These are phyloP conservation scores for Scenedesmus sp. DNA, from an alignment of 163 green algal genomes.

Conservation along the genomic window DNA sequence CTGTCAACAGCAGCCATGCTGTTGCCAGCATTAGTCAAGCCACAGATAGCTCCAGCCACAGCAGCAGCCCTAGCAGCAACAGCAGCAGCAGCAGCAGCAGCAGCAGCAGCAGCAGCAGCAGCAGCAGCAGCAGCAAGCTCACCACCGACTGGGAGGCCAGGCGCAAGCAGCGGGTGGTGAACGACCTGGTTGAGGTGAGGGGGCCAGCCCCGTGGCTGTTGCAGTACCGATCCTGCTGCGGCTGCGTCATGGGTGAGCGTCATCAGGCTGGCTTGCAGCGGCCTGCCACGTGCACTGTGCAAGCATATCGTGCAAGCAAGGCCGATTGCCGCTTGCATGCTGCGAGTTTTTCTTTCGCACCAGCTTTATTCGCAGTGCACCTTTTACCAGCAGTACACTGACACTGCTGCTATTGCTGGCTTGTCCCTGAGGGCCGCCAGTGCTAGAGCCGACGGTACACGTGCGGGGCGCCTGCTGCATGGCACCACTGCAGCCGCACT, in stretches of 20 bases:
- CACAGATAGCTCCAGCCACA: not conserved
- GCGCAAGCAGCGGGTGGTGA: slow-evolving; percentile 30
- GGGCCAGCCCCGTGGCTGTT: too few species aligned
- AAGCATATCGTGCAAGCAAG: not conserved
- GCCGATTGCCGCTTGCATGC: too few species aligned
- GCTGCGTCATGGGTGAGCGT: not conserved
- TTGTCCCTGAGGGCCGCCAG: too few species aligned
- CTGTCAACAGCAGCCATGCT: not conserved
- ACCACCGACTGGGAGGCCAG: slow-evolving; percentile 44
- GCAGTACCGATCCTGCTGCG: not conserved
- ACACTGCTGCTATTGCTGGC: too few species aligned
- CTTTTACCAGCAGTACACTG: too few species aligned
- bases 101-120: not conserved
- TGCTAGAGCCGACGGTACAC: too few species aligned
- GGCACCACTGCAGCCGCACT: too few species aligned
- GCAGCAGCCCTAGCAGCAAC: not conserved
- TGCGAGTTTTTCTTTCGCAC: too few species aligned
- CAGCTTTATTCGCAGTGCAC: too few species aligned
- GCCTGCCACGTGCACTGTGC: too few species aligned
- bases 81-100: not conserved
- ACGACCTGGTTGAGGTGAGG: slow-evolving; percentile 30
- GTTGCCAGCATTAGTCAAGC: not conserved
- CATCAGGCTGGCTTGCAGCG: not conserved
- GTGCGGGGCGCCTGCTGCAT: too few species aligned
- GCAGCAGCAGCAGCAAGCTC: slow-evolving; percentile 5